Evolutionary conservation across 1,284 basidiomycete genomes (phyloP).

Genomic region (Ceratobasidium sp.): DNA sequence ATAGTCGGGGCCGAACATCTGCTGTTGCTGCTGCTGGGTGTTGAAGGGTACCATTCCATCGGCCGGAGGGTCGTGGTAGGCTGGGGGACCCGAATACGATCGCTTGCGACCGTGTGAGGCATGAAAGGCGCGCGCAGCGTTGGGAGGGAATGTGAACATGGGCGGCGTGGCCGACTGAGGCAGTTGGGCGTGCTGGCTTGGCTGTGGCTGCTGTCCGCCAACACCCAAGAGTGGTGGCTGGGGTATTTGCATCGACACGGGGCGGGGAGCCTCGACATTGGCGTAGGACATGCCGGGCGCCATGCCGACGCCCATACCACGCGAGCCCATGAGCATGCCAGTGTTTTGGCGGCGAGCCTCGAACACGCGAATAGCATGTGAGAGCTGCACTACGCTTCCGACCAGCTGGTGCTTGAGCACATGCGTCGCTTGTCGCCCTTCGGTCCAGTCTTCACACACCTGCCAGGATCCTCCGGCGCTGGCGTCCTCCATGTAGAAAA

Average conservation of each 20-base stretch:
- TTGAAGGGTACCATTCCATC: slow-evolving; percentile 19
- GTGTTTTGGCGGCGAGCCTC: slow-evolving; percentile 53
- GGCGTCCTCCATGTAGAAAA: slow-evolving; percentile 70
- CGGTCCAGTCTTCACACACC: slow-evolving; percentile 78
- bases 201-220: slow-evolving; percentile 51
- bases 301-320: slow-evolving; percentile 50
- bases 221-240: slow-evolving; percentile 56
- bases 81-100: slow-evolving; percentile 50
- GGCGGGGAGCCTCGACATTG: slow-evolving; percentile 17
- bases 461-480: slow-evolving; percentile 66
- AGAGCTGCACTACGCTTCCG: slow-evolving; percentile 70
- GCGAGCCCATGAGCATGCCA: slow-evolving; percentile 49
- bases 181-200: slow-evolving; percentile 54
- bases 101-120: slow-evolving; percentile 49
- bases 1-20: slow-evolving; percentile 38
- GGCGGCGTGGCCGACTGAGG: slow-evolving; percentile 55
- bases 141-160: slow-evolving; percentile 44
- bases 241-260: slow-evolving; percentile 56
- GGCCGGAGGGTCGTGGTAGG: slow-evolving; percentile 35
- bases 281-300: slow-evolving; percentile 44
- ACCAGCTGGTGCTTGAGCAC: slow-evolving; percentile 72
- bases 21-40: slow-evolving; percentile 1
- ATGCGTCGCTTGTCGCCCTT: slow-evolving; percentile 73
- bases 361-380: slow-evolving; percentile 66
- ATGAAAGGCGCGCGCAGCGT: slow-evolving; percentile 45